Evolutionary conservation across 2,329 filamentous ascomycete genomes (phyloP).

Genomic region (Rhinocladiella mackenziei): DNA sequence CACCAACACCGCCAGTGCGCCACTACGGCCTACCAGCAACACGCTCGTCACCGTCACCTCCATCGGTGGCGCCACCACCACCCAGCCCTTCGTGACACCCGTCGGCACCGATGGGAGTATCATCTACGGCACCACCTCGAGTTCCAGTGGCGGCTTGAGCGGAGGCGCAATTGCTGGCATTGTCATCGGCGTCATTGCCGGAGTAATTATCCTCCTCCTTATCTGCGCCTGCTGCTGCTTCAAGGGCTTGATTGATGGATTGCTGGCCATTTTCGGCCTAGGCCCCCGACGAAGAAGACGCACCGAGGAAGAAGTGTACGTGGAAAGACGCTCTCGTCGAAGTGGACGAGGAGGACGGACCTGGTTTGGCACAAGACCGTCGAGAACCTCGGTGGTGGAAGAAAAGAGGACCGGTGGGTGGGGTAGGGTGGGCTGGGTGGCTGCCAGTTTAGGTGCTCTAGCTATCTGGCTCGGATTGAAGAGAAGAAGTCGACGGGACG

Average conservation of each 20-base stretch:
- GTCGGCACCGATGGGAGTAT: slow-evolving; percentile 42
- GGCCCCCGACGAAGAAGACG: slow-evolving; percentile 32
- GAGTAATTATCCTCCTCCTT: slow-evolving; percentile 43
- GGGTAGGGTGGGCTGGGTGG: slow-evolving; percentile 40
- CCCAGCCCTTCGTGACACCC: slow-evolving; percentile 44
- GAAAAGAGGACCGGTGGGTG: slow-evolving; percentile 37
- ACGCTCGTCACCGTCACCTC: slow-evolving; percentile 42
- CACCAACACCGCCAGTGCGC: slow-evolving; percentile 36
- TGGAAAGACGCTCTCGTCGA: slow-evolving; percentile 34
- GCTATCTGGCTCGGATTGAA: slow-evolving; percentile 46
- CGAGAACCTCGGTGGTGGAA: slow-evolving; percentile 32
- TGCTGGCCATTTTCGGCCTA: slow-evolving; percentile 43
- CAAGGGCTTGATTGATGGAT: slow-evolving; percentile 38
- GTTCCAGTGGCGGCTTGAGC: slow-evolving; percentile 39
- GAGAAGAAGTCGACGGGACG: slow-evolving; percentile 36
- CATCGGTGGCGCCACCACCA: slow-evolving; percentile 41
- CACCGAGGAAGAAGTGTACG: slow-evolving; percentile 38
- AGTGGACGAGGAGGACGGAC: slow-evolving; percentile 28
- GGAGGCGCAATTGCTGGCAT: slow-evolving; percentile 51
- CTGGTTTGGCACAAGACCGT: slow-evolving; percentile 42
- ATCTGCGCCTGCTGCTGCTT: slow-evolving; percentile 45
- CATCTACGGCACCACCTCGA: slow-evolving; percentile 35
- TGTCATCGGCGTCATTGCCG: slow-evolving; percentile 47
- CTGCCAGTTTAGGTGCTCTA: slow-evolving; percentile 42
- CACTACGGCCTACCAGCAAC: slow-evolving; percentile 45